Percentiles rank a stretch among this genome's conserved stretches.
Conservation (phyloP, 1,284 basidiomycete species). For the Leccinum pallidistipes region DNA sequence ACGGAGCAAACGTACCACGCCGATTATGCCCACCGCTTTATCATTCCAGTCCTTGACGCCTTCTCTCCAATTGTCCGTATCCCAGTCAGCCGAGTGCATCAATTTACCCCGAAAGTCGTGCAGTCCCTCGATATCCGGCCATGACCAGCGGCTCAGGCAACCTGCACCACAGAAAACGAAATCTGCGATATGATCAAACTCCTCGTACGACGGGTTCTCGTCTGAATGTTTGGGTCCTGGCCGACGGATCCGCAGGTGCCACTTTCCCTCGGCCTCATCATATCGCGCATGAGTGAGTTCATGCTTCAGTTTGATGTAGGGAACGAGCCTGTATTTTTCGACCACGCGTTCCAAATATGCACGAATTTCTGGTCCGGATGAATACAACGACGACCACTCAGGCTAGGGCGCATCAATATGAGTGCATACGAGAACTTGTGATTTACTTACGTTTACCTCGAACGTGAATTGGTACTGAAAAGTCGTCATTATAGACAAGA, state of each 20-base stretch:
- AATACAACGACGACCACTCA: conserved; percentile 61
- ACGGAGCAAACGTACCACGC: conserved; percentile 43
- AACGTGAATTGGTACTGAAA: conserved; percentile 60
- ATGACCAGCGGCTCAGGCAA: conserved; percentile 51
- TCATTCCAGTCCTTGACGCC: conserved; percentile 50
- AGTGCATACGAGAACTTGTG: neutral
- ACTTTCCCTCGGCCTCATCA: conserved; percentile 50
- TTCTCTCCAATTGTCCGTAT: conserved; percentile 46
- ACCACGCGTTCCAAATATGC: conserved; percentile 53
- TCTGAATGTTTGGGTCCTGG: conserved; percentile 21
- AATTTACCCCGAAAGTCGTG: conserved; percentile 50
- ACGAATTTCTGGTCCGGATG: conserved; percentile 57
- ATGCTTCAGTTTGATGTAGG: conserved; percentile 55
- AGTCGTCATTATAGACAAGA: neutral
- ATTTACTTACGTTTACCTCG: conserved; percentile 45
- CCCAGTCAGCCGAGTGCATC: conserved; percentile 60
- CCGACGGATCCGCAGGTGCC: conserved; percentile 52
- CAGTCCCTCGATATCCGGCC: conserved; percentile 59
- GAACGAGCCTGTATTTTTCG: conserved; percentile 56
- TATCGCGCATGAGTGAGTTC: conserved; percentile 52
- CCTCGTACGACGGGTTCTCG: conserved; percentile 34
- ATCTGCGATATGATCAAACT: conserved; percentile 52
- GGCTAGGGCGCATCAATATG: conserved; percentile 33
- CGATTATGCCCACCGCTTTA: conserved; percentile 61
- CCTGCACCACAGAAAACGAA: conserved; percentile 55